Evolutionary conservation across 257 asterid genomes (phyloP).

Genomic region (Fraxinus quadrangulata): DNA sequence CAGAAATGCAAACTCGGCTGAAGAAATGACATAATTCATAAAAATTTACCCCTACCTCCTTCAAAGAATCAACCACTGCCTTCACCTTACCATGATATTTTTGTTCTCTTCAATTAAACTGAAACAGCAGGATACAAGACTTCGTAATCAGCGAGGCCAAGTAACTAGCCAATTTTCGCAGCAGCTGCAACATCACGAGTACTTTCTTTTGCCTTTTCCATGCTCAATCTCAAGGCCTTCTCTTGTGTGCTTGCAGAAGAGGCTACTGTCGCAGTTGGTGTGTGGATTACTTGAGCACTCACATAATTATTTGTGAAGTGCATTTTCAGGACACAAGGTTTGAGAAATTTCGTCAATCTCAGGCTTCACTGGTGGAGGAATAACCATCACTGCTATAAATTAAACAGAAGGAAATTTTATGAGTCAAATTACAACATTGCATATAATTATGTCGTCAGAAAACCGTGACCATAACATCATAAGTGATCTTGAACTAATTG

Average conservation of each 20-base stretch:
- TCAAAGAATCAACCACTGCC: conserved; percentile 77
- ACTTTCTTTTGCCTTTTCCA: conserved; percentile 59
- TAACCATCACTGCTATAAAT: conserved; percentile 59
- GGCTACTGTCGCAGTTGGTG: conserved; percentile 89
- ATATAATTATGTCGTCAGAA: background rate
- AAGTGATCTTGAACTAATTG: background rate
- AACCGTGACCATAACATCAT: background rate
- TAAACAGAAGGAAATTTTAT: background rate
- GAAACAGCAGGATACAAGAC: conserved; percentile 88
- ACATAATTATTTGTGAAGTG: conserved; percentile 83
- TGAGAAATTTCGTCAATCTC: conserved; percentile 71
- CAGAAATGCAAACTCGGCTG: conserved; percentile 3
- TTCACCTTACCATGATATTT: conserved; percentile 87
- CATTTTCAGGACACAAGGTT: conserved; percentile 81
- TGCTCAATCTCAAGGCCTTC: conserved; percentile 67
- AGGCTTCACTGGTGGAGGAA: conserved; percentile 69
- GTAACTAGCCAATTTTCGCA: conserved; percentile 81
- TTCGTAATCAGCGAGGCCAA: no score
- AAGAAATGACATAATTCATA: conserved; percentile 26
- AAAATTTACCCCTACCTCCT: conserved; percentile 64
- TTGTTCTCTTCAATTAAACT: conserved; percentile 69
- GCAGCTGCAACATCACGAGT: conserved; percentile 92
- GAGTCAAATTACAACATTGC: background rate
- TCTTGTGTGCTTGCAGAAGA: conserved; percentile 91
- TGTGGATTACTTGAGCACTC: conserved; percentile 82